phyloP scores from a whole-genome alignment of 495 filamentous ascomycete species.

The Annulohypoxylon maeteangense region DNA sequence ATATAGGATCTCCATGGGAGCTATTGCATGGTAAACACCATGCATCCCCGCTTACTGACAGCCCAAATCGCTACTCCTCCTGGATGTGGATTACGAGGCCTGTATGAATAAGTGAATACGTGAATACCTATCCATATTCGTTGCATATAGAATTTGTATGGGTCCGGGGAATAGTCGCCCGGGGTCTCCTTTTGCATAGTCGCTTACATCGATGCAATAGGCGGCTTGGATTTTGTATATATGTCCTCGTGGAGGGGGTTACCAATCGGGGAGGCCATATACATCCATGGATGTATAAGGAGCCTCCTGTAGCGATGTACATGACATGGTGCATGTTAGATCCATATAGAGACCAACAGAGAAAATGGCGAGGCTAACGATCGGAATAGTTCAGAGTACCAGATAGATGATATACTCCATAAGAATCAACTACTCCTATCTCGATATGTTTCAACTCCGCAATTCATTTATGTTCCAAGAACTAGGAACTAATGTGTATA shows the following conservation, averaged over 20 bases:
- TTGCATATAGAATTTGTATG: neutral
- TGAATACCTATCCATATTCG: neutral
- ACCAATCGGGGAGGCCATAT: too few species aligned
- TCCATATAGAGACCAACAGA: neutral
- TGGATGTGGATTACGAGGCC: neutral
- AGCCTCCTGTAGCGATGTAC: neutral
- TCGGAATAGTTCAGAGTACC: neutral
- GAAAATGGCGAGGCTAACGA: neutral
- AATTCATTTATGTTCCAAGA: neutral
- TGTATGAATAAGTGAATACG: neutral
- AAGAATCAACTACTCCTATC: neutral
- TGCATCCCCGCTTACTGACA: neutral
- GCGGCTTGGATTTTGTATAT: neutral
- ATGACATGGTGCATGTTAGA: neutral
- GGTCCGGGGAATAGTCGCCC: neutral
- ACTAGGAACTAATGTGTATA: neutral
- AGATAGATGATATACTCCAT: too few species aligned
- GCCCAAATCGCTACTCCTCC: neutral
- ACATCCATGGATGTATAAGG: neutral
- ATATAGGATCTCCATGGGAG: neutral
- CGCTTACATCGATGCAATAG: neutral
- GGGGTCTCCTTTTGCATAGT: neutral
- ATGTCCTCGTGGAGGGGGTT: neutral
- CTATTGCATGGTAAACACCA: neutral
- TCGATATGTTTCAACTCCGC: neutral